phyloP scores from a whole-genome alignment of 2,329 filamentous ascomycete species.

The Pyricularia grisea region DNA sequence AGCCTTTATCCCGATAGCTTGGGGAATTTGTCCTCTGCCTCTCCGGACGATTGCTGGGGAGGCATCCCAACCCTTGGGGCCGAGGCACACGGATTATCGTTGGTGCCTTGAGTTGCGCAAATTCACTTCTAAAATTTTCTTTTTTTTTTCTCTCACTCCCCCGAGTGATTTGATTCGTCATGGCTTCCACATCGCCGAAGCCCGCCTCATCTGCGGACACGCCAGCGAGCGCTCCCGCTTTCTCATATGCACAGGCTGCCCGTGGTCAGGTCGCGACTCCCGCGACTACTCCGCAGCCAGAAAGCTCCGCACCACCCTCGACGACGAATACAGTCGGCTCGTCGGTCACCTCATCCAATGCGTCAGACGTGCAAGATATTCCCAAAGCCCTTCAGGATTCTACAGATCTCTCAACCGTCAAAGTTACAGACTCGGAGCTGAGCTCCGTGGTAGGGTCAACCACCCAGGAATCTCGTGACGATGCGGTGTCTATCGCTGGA shows the following conservation, averaged over 20 bases:
- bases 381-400: constrained; percentile 14
- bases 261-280: constrained; percentile 56
- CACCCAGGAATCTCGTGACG: constrained; percentile 13
- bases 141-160: background rate
- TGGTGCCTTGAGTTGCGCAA: background rate
- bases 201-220: constrained; percentile 9
- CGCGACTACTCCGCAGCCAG: constrained; percentile 25
- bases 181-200: constrained; percentile 3
- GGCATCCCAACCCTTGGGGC: constrained; percentile 5
- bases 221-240: constrained; percentile 52
- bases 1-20: background rate
- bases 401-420: constrained; percentile 14
- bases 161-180: background rate
- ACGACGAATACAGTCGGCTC: constrained; percentile 16
- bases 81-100: constrained; percentile 5
- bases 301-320: constrained; percentile 21
- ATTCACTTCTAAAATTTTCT: background rate
- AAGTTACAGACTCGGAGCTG: constrained; percentile 17
- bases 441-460: constrained; percentile 16
- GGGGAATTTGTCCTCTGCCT: constrained; percentile 9
- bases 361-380: constrained; percentile 19
- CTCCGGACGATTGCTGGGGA: constrained; percentile 10
- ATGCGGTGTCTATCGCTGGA: constrained; percentile 8
- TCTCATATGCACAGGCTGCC: constrained; percentile 94
- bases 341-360: constrained; percentile 26